These are phyloP conservation scores for Berberis vulgaris DNA, from an alignment of 164 flowering plant genomes.

Conservation along the genomic window DNA sequence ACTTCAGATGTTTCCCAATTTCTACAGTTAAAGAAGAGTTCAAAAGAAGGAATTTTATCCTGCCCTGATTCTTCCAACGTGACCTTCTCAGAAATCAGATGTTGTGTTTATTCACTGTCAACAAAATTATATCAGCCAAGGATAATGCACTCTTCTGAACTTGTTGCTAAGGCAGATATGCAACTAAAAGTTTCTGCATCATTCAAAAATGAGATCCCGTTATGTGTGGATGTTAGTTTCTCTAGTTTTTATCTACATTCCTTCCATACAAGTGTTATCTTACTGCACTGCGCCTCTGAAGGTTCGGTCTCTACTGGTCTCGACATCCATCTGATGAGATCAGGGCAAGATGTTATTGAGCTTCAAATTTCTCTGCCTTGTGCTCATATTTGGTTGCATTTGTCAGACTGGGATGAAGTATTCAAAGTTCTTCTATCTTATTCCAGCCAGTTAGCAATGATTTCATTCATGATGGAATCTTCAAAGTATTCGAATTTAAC, in stretches of 20 bases:
- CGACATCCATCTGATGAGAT: constrained; percentile 28
- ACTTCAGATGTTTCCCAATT: constrained; percentile 54
- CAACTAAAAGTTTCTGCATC: constrained; percentile 40
- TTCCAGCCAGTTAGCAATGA: constrained; percentile 10
- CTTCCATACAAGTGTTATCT: constrained; percentile 21
- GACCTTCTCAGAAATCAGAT: constrained; percentile 27
- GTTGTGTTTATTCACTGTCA: constrained; percentile 31
- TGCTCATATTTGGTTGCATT: constrained; percentile 61
- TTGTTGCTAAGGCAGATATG: constrained; percentile 43
- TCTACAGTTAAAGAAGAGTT: constrained; percentile 34
- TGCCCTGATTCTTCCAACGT: constrained; percentile 21
- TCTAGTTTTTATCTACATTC: constrained; percentile 39
- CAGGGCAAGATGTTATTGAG: constrained; percentile 24
- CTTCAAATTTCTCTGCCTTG: constrained; percentile 42
- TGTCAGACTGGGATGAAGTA: constrained; percentile 51
- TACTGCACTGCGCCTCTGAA: constrained; percentile 18
- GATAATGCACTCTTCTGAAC: constrained; percentile 20
- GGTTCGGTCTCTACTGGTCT: constrained; percentile 28
- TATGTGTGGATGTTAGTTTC: constrained; percentile 29
- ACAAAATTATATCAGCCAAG: constrained; percentile 21
- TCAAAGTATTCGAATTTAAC: background rate
- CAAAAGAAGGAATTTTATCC: constrained; percentile 16
- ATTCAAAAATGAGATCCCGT: constrained; percentile 35
- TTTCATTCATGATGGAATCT: constrained; percentile 10
- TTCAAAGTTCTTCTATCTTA: constrained; percentile 29